Conservation (phyloP, 495 filamentous ascomycete species). For the Diplogelasinospora grovesii region DNA sequence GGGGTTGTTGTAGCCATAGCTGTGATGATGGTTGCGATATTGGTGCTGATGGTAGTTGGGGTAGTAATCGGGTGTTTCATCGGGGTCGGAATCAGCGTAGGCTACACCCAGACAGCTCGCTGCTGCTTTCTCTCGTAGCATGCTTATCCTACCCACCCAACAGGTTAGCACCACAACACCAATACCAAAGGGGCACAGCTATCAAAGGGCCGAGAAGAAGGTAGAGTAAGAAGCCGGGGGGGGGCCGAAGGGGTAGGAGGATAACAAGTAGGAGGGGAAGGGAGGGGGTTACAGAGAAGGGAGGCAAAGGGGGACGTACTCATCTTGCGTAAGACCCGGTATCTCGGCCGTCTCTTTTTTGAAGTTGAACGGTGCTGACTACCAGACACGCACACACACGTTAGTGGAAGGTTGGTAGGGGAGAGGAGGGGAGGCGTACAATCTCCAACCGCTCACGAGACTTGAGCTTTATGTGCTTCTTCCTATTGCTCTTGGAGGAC, state of each 20-base stretch:
- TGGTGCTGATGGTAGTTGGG: no score
- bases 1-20: no score
- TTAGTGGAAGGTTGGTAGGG: slow-evolving; percentile 12
- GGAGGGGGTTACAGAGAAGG: not conserved
- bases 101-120: slow-evolving; percentile 28
- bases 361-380: slow-evolving; percentile 44
- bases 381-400: no score
- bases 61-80: slow-evolving; percentile 8
- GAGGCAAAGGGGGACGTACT: slow-evolving; percentile 24
- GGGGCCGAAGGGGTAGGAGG: no score
- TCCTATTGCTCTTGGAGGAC: slow-evolving; percentile 14
- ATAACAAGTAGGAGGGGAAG: no score
- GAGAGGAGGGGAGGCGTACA: slow-evolving; percentile 9
- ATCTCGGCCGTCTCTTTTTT: slow-evolving; percentile 30
- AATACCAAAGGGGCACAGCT: no score
- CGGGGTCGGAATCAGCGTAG: no score
- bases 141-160: slow-evolving; percentile 19
- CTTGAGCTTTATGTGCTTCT: slow-evolving; percentile 14
- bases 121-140: slow-evolving; percentile 38
- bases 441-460: slow-evolving; percentile 19
- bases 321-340: slow-evolving; percentile 36
- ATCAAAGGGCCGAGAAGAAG: no score
- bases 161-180: no score
- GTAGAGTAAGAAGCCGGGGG: no score
- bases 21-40: no score